Evolutionary conservation across 1,284 basidiomycete genomes (phyloP).

Genomic region (Sanghuangporus baumii): DNA sequence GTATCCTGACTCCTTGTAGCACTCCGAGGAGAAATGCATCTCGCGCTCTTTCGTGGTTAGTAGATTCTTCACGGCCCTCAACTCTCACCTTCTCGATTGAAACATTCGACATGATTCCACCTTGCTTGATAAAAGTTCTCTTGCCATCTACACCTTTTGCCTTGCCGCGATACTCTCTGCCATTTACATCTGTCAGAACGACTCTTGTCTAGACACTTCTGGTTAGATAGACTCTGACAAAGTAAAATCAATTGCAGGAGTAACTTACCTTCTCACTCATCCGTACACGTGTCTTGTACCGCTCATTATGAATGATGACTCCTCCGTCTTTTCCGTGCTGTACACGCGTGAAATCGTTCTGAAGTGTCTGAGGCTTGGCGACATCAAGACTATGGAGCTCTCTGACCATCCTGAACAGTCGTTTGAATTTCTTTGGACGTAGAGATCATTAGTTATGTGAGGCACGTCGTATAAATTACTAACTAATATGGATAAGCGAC

Average conservation of each 20-base stretch:
- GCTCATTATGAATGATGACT: slow-evolving; percentile 27
- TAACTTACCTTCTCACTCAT: slow-evolving; percentile 27
- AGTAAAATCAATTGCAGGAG: neutral
- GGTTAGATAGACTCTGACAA: neutral
- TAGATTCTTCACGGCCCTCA: slow-evolving; percentile 31
- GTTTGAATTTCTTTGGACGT: neutral
- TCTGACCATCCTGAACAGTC: slow-evolving; percentile 19
- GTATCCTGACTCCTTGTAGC: slow-evolving; percentile 22
- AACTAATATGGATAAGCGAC: neutral
- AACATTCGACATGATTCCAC: slow-evolving; percentile 12
- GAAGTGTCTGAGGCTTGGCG: slow-evolving; percentile 20
- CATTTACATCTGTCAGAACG: slow-evolving; percentile 25
- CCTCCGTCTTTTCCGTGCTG: slow-evolving; percentile 18
- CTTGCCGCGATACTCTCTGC: slow-evolving; percentile 26
- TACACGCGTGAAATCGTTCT: slow-evolving; percentile 14
- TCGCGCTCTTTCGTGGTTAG: slow-evolving; percentile 30
- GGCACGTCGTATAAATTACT: neutral
- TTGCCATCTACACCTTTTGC: slow-evolving; percentile 26
- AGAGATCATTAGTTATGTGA: neutral
- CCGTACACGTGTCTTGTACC: slow-evolving; percentile 33
- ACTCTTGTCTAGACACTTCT: slow-evolving; percentile 24
- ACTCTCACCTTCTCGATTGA: slow-evolving; percentile 27
- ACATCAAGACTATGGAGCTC: slow-evolving; percentile 26
- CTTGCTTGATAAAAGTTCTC: slow-evolving; percentile 22
- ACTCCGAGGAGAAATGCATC: slow-evolving; percentile 29